Evolutionary conservation across 495 filamentous ascomycete genomes (phyloP).

Genomic region (Parmelia sp.): DNA sequence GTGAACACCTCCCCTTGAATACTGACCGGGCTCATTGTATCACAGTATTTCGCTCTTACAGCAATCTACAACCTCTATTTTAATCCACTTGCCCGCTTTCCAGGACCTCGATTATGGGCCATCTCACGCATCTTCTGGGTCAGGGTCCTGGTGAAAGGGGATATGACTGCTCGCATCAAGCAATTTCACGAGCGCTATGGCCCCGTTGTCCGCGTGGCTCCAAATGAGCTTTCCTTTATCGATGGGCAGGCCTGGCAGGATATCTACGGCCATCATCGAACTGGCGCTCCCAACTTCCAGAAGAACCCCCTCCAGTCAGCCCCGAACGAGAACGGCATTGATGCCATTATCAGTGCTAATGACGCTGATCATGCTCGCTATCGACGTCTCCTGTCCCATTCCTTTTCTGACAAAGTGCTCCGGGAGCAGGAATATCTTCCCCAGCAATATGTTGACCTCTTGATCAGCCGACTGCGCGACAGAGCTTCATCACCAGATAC

Average conservation of each 20-base stretch:
- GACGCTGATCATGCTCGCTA: conserved; percentile 34
- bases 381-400: conserved; percentile 40
- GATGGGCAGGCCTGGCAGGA: conserved; percentile 30
- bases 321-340: not conserved
- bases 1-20: not conserved
- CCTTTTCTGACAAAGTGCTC: conserved; percentile 39
- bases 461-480: conserved; percentile 19
- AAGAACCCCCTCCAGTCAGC: not conserved
- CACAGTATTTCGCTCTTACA: not conserved
- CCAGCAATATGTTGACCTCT: conserved; percentile 34
- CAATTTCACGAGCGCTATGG: conserved; percentile 47
- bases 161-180: conserved; percentile 25
- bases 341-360: conserved; percentile 21
- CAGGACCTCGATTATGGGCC: conserved; percentile 19
- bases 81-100: not conserved
- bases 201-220: conserved; percentile 30
- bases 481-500: not conserved
- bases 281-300: not conserved
- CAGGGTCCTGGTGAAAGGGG: not conserved
- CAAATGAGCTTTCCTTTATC: conserved; percentile 33
- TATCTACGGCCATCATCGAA: conserved; percentile 29
- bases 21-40: not conserved
- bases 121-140: conserved; percentile 8
- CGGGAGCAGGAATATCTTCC: conserved; percentile 45
- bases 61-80: not conserved